A percentile compares a stretch with the other conserved stretches of the same genome.
phyloP scores from a whole-genome alignment of 2,329 filamentous ascomycete species.

The Blastomyces silverae region DNA sequence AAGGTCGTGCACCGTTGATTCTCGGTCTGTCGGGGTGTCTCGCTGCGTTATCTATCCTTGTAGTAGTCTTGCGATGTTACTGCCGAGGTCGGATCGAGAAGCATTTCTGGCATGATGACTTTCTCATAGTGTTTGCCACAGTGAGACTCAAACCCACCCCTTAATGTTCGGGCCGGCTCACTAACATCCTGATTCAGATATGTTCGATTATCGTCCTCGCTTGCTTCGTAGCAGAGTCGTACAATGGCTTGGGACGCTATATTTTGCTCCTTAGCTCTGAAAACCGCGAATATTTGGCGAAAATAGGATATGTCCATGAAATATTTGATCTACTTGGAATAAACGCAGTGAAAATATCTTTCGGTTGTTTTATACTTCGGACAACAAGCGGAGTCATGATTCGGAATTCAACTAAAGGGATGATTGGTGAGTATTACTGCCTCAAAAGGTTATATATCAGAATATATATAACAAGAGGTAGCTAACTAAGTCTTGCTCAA shows the following conservation, averaged over 20 bases:
- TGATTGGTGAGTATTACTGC: slow-evolving; percentile 31
- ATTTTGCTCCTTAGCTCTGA: slow-evolving; percentile 31
- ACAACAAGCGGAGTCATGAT: slow-evolving; percentile 38
- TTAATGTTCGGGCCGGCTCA: background rate
- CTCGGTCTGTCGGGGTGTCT: slow-evolving; percentile 19
- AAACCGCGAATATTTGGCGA: slow-evolving; percentile 34
- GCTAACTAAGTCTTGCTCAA: slow-evolving; percentile 20
- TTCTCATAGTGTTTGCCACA: slow-evolving; percentile 17
- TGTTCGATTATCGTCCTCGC: slow-evolving; percentile 27
- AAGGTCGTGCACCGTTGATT: slow-evolving; percentile 17
- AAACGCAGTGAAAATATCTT: slow-evolving; percentile 44
- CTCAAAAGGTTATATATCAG: background rate
- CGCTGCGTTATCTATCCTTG: slow-evolving; percentile 17
- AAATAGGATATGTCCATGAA: slow-evolving; percentile 44
- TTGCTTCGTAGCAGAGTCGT: slow-evolving; percentile 42
- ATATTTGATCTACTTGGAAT: slow-evolving; percentile 44
- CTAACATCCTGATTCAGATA: slow-evolving; percentile 18
- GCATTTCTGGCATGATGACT: slow-evolving; percentile 18
- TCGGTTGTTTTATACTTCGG: slow-evolving; percentile 43
- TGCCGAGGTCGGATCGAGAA: slow-evolving; percentile 15
- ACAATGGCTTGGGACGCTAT: slow-evolving; percentile 46
- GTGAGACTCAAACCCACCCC: slow-evolving; percentile 12
- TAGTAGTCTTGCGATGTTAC: slow-evolving; percentile 20
- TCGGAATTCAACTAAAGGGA: slow-evolving; percentile 38
- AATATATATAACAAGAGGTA: background rate